These are phyloP conservation scores for Pezicula carpinea DNA, from an alignment of 2,329 filamentous ascomycete species.

Conservation along the genomic window DNA sequence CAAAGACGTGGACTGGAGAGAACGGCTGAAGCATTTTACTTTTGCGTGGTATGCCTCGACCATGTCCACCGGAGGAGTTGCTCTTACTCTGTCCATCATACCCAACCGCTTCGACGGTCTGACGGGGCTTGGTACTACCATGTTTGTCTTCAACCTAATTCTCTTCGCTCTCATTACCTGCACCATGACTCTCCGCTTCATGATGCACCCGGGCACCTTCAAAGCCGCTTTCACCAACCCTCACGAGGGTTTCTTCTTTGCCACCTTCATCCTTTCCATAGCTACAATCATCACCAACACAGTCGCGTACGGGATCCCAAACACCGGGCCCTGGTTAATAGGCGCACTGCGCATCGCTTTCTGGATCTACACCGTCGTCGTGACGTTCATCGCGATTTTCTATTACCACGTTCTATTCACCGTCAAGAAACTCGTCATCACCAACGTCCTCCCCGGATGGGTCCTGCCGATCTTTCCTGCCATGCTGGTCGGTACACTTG, in stretches of 20 bases:
- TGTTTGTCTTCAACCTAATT: conserved; percentile 65
- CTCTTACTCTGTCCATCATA: conserved; percentile 57
- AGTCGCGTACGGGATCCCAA: conserved; percentile 58
- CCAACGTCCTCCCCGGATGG: conserved; percentile 71
- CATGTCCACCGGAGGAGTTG: conserved; percentile 71
- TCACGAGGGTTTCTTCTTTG: conserved; percentile 67
- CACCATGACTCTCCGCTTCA: conserved; percentile 56
- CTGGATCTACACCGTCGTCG: conserved; percentile 62
- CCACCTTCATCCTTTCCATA: conserved; percentile 65
- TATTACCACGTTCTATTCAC: conserved; percentile 67
- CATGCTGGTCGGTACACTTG: conserved; percentile 69
- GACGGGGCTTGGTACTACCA: conserved; percentile 57
- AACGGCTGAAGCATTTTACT: conserved; percentile 20
- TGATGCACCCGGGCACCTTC: conserved; percentile 51
- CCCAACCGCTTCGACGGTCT: conserved; percentile 63
- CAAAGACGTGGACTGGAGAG: conserved; percentile 7
- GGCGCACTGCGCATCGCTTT: conserved; percentile 59
- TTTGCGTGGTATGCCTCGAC: conserved; percentile 63
- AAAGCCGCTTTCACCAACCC: conserved; percentile 55
- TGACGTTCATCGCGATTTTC: conserved; percentile 54
- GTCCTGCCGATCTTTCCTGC: conserved; percentile 69
- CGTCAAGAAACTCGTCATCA: conserved; percentile 44
- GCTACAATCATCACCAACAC: conserved; percentile 65
- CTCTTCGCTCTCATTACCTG: conserved; percentile 55
- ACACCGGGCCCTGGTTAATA: conserved; percentile 48